Conservation (phyloP, 176 grass and related monocot genomes). For the Oropetium thomaeum region DNA sequence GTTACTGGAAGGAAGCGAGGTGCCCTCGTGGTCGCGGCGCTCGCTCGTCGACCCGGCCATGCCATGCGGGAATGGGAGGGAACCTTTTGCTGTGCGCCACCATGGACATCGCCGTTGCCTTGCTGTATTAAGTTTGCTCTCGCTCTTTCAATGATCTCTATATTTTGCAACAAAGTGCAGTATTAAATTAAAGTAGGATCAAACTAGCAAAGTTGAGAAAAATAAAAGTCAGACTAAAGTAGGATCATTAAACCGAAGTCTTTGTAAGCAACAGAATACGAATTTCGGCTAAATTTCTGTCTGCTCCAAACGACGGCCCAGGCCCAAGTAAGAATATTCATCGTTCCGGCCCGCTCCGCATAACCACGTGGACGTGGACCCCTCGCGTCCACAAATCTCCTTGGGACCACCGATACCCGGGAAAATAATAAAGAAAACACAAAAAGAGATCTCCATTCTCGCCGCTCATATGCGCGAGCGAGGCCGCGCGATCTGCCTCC, state of each 20-base stretch:
- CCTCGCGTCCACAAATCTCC: background rate
- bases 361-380: constrained; percentile 37
- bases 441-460: background rate
- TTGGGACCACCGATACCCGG: background rate
- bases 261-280: too few species aligned
- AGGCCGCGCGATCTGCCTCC: constrained; percentile 14
- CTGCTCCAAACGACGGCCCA: background rate
- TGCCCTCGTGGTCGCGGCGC: constrained; percentile 25
- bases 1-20: constrained; percentile 21
- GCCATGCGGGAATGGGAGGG: background rate
- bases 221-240: too few species aligned
- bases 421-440: background rate
- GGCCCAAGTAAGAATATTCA: background rate
- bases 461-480: constrained; percentile 27
- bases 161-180: too few species aligned
- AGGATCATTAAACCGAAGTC: too few species aligned
- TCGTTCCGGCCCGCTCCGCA: background rate
- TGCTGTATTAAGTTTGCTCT: background rate
- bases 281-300: too few species aligned
- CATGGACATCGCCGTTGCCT: background rate
- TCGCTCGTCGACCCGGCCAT: background rate
- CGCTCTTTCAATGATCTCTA: too few species aligned
- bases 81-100: background rate
- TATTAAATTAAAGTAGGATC: too few species aligned
- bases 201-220: too few species aligned